Evolutionary conservation across 2,329 filamentous ascomycete genomes (phyloP).

Genomic region (Delphinella strobiligena): DNA sequence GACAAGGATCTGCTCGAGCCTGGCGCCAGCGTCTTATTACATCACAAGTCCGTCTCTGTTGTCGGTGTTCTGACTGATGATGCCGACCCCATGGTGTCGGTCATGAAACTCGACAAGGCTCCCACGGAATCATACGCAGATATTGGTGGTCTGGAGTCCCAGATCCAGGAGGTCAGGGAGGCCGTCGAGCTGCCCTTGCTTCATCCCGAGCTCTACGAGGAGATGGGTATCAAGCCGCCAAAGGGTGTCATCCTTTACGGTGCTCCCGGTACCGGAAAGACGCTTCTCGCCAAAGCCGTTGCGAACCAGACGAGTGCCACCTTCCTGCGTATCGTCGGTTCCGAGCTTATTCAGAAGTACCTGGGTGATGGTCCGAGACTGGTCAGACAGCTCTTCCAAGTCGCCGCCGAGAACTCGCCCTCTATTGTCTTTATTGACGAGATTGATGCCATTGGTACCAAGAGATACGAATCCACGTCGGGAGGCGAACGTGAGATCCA

Average conservation of each 20-base stretch:
- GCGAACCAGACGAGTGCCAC: slow-evolving; percentile 98
- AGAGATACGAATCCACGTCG: slow-evolving; percentile 94
- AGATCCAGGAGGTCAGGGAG: slow-evolving; percentile 96
- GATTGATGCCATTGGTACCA: slow-evolving; percentile 97
- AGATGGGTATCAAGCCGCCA: slow-evolving; percentile 99
- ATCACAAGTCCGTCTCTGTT: slow-evolving; percentile 96
- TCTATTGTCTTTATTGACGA: slow-evolving; percentile 99
- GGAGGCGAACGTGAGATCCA: slow-evolving; percentile 96
- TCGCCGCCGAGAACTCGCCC: slow-evolving; percentile 88
- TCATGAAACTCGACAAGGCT: slow-evolving; percentile 99
- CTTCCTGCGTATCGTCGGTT: slow-evolving; percentile 93
- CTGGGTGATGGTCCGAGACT: slow-evolving; percentile 89
- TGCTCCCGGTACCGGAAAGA: slow-evolving; percentile 94
- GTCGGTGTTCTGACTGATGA: slow-evolving; percentile 96
- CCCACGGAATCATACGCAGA: slow-evolving; percentile 97
- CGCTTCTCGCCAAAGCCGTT: slow-evolving; percentile 87
- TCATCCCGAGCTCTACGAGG: slow-evolving; percentile 94
- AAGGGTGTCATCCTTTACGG: slow-evolving; percentile 99
- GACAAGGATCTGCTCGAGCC: slow-evolving; percentile 97
- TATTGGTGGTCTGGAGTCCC: slow-evolving; percentile 87
- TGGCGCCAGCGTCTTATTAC: slow-evolving; percentile 84
- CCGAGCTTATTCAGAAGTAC: slow-evolving; percentile 97
- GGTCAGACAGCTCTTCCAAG: slow-evolving; percentile 91
- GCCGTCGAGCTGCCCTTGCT: slow-evolving; percentile 90
- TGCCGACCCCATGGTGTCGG: slow-evolving; percentile 84